Base-by-base conservation (phyloP, 805 yeast species). In the Nakazawaea pomicola region DNA sequence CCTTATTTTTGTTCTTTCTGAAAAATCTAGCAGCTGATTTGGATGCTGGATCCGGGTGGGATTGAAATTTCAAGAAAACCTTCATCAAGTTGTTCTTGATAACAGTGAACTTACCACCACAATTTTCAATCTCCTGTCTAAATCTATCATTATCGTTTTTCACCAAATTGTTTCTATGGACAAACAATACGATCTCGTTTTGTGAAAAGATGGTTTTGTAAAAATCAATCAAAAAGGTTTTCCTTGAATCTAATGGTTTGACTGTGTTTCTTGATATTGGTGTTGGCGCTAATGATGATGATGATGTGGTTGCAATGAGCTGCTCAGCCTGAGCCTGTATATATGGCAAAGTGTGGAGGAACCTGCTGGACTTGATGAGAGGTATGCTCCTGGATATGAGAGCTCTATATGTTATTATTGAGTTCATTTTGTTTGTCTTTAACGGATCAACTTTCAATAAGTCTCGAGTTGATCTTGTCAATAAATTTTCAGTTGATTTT, bases 151-250 rank as follows among this genome's bases (percentile, higher is more conserved):
- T 80, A 48, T 93, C 98, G 11, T 62, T 53, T 50, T 86, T 80
- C 43, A 75, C 60, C 50, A 90, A 63, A 58, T 89, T 89, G 59
- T 88, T 87, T 65, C 87, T 91, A 64, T 93, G 99, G 5, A 80
- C 76, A 50, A 86, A 80, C 41, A 91, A 69, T 11, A 90, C 68
- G 33, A 90, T 78, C 29, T 86, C 80, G 58, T 78, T 78, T 21
- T 62, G 67, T 43, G 80, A 79, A 64, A 88, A 72, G 47, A 88
- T 58, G 47, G 81, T 64, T 46, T 86, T 76, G 68, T 91, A 91
- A 49, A 75, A 68, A 61, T 91, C 96, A 47, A 91, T 69, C 48
- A 91, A 68, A 52, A 78, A 89, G 0, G 97, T 89, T 66, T 91
- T 91, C 65, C 97, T 78, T 4, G 91, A 80, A 30, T 70, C 72